phyloP scores from a whole-genome alignment of 2,329 filamentous ascomycete genomes.

The Arthrobotrys iridis region DNA sequence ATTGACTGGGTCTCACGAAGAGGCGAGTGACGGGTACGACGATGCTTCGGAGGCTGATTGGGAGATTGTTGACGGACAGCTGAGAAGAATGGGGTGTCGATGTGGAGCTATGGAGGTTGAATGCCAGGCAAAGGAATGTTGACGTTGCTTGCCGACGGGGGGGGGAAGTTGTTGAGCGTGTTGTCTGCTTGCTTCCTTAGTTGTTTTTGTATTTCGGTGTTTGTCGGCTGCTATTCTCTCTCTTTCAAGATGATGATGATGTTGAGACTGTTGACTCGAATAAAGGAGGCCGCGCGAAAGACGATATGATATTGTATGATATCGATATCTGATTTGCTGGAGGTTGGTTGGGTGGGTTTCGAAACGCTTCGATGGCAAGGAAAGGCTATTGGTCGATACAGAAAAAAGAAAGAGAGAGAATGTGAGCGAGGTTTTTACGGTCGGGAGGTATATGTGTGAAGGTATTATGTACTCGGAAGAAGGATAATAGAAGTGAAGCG shows the following conservation, averaged over 20 bases:
- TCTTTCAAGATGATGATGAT: neutral
- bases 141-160: slow-evolving; percentile 16
- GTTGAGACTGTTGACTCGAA: too few species aligned
- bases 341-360: slow-evolving; percentile 59
- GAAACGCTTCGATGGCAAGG: slow-evolving; percentile 53
- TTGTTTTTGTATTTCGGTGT: neutral
- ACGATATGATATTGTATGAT: slow-evolving; percentile 28
- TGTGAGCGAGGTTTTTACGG: slow-evolving; percentile 38
- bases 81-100: slow-evolving; percentile 4
- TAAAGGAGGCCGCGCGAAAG: too few species aligned
- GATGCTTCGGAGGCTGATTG: neutral
- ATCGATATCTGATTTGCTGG: slow-evolving; percentile 38
- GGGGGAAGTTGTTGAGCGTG: too few species aligned
- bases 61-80: neutral
- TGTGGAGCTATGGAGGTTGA: slow-evolving; percentile 19
- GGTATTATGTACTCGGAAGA: slow-evolving; percentile 63
- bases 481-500: slow-evolving; percentile 61
- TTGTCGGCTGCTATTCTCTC: neutral
- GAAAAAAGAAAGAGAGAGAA: slow-evolving; percentile 54
- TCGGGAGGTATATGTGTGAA: slow-evolving; percentile 57
- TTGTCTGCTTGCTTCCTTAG: neutral
- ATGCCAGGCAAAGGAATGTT: slow-evolving; percentile 53
- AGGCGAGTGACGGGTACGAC: slow-evolving; percentile 4
- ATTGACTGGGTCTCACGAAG: slow-evolving; percentile 7
- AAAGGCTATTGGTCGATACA: slow-evolving; percentile 55